Conservation (phyloP, 805 yeast genomes). For the Wickerhamomyces pijperi region DNA sequence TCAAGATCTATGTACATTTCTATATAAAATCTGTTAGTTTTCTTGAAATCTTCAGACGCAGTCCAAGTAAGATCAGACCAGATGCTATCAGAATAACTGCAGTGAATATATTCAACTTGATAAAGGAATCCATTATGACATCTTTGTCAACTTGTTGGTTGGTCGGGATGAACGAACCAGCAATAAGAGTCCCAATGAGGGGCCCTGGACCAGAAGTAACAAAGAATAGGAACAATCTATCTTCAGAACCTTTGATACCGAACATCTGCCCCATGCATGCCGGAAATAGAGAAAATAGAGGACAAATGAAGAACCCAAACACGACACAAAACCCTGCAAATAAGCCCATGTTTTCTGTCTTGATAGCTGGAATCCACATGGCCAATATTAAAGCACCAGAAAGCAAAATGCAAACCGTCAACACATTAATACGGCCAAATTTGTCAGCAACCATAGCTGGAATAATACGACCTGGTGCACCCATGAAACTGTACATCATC, state of each 20-base stretch:
- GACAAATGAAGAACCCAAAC: constrained; percentile 14
- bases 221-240: constrained; percentile 10
- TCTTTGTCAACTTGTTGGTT: constrained; percentile 2
- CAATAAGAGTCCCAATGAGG: constrained; percentile 4
- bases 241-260: constrained; percentile 12
- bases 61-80: constrained; percentile 3
- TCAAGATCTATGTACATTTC: too few relatives aligned
- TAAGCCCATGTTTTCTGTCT: constrained; percentile 4
- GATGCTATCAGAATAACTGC: constrained; percentile 10
- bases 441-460: constrained; percentile 14
- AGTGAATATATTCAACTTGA: constrained; percentile 10
- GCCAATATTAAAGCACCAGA: constrained; percentile 6
- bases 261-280: constrained; percentile 15
- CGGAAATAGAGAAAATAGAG: constrained; percentile 13
- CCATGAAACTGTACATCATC: constrained; percentile 13
- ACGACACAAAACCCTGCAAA: constrained; percentile 9
- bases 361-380: constrained; percentile 13
- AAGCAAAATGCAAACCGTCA: constrained; percentile 5
- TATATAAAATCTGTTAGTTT: constrained; percentile 10
- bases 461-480: constrained; percentile 16
- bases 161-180: constrained; percentile 15
- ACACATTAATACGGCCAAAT: constrained; percentile 11
- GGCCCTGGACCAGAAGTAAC: constrained; percentile 14
- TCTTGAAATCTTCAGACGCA: constrained; percentile 8
- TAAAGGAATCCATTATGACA: constrained; percentile 6